Evolutionary conservation across 495 filamentous ascomycete genomes (phyloP).

Genomic region (Podospora sp.): DNA sequence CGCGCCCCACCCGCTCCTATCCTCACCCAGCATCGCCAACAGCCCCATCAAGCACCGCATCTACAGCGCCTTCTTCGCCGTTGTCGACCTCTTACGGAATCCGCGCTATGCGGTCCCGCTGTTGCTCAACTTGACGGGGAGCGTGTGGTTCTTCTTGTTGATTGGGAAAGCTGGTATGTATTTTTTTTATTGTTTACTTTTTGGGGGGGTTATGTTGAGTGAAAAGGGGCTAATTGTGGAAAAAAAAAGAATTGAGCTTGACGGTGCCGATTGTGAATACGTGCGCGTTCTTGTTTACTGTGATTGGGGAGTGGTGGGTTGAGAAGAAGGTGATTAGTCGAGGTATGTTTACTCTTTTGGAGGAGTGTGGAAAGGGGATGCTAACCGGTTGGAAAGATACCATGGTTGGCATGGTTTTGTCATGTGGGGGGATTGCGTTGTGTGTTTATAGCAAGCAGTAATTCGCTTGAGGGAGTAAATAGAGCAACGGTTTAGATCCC

Average conservation of each 20-base stretch:
- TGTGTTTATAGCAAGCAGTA: slow-evolving; percentile 71
- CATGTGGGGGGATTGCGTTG: slow-evolving; percentile 79
- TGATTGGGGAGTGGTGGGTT: slow-evolving; percentile 92
- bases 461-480: neutral
- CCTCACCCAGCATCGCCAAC: slow-evolving; percentile 37
- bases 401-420: slow-evolving; percentile 83
- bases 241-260: slow-evolving; percentile 90
- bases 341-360: slow-evolving; percentile 50
- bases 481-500: neutral
- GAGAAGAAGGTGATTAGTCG: slow-evolving; percentile 84
- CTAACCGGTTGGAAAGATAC: slow-evolving; percentile 61
- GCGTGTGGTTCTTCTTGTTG: slow-evolving; percentile 95
- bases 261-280: slow-evolving; percentile 96
- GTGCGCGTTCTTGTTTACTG: slow-evolving; percentile 91
- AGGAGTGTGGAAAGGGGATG: neutral
- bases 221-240: no score
- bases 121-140: slow-evolving; percentile 88
- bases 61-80: slow-evolving; percentile 65
- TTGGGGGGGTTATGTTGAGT: neutral
- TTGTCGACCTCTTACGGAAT: slow-evolving; percentile 75
- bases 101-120: slow-evolving; percentile 85
- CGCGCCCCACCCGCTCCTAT: slow-evolving; percentile 53
- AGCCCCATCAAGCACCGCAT: slow-evolving; percentile 60
- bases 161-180: slow-evolving; percentile 86
- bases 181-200: neutral